These are phyloP conservation scores for Chamaecrista fasciculata DNA, from an alignment of 306 rosid species.

Conservation along the genomic window DNA sequence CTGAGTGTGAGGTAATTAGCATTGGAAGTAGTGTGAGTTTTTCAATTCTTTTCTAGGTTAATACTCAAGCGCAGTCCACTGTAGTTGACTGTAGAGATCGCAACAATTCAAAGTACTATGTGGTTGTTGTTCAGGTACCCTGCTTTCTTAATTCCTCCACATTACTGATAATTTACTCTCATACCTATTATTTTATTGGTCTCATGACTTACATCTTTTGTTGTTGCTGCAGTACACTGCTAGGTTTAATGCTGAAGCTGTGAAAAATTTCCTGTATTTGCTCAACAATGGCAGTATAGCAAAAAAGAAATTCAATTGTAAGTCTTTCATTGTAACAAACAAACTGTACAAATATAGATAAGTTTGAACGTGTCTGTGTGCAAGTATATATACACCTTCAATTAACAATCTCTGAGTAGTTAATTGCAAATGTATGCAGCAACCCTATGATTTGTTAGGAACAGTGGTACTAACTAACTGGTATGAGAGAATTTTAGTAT, in stretches of 20 bases:
- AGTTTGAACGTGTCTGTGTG: background rate
- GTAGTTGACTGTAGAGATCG: constrained; percentile 71
- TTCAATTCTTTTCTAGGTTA: constrained; percentile 42
- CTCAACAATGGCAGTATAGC: constrained; percentile 47
- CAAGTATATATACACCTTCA: background rate
- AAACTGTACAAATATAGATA: background rate
- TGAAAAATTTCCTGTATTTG: constrained; percentile 37
- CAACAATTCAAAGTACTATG: constrained; percentile 81
- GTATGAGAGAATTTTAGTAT: background rate
- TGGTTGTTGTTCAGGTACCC: constrained; percentile 61
- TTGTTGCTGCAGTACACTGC: constrained; percentile 48
- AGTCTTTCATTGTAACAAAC: background rate
- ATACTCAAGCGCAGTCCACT: constrained; percentile 73
- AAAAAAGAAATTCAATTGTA: constrained; percentile 47
- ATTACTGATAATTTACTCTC: background rate
- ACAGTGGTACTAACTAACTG: background rate
- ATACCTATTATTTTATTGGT: background rate
- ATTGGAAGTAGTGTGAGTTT: background rate
- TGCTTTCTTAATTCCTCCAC: background rate
- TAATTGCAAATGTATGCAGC: background rate
- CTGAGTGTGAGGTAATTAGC: background rate
- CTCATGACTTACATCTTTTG: background rate
- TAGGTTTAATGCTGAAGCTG: constrained; percentile 50
- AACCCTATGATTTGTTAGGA: background rate
- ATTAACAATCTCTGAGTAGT: background rate